Evolutionary conservation across 1,284 basidiomycete species (phyloP).

Genomic region (Neolentinus lepideus): DNA sequence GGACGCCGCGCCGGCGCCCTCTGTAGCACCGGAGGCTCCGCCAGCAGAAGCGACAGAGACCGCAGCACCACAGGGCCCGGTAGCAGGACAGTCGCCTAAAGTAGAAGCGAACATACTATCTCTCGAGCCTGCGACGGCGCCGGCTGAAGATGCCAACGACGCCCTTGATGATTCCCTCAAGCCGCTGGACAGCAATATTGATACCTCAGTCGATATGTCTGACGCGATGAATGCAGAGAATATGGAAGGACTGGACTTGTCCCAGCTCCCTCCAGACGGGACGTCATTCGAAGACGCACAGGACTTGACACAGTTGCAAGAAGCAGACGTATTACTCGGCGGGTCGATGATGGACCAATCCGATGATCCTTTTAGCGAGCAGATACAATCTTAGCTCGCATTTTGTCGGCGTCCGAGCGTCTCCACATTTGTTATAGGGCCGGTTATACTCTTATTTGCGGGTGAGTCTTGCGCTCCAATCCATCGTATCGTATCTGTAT

Average conservation of each 20-base stretch:
- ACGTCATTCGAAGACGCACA: slow-evolving; percentile 46
- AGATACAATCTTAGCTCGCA: slow-evolving; percentile 6
- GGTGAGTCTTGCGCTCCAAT: background rate
- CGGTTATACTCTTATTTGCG: background rate
- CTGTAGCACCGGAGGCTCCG: slow-evolving; percentile 33
- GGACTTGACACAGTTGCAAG: slow-evolving; percentile 48
- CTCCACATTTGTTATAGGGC: slow-evolving; percentile 7
- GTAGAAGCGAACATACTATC: slow-evolving; percentile 22
- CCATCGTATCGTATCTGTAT: background rate
- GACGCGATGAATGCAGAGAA: slow-evolving; percentile 5
- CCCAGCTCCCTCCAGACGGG: slow-evolving; percentile 57
- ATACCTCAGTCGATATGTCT: slow-evolving; percentile 20
- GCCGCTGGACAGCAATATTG: slow-evolving; percentile 35
- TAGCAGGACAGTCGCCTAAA: slow-evolving; percentile 10
- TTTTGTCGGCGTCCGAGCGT: background rate
- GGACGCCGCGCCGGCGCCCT: slow-evolving; percentile 38
- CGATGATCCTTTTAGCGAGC: slow-evolving; percentile 46
- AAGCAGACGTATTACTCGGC: slow-evolving; percentile 46
- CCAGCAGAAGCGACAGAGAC: slow-evolving; percentile 30
- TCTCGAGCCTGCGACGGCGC: slow-evolving; percentile 12
- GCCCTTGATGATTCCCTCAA: slow-evolving; percentile 37
- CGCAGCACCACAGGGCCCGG: slow-evolving; percentile 17
- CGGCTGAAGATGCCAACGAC: background rate
- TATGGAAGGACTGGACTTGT: slow-evolving; percentile 40
- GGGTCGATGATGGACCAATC: slow-evolving; percentile 52